phyloP scores from a whole-genome alignment of 345 rosid genomes.

The sweet orange (Citrus sinensis) region DNA sequence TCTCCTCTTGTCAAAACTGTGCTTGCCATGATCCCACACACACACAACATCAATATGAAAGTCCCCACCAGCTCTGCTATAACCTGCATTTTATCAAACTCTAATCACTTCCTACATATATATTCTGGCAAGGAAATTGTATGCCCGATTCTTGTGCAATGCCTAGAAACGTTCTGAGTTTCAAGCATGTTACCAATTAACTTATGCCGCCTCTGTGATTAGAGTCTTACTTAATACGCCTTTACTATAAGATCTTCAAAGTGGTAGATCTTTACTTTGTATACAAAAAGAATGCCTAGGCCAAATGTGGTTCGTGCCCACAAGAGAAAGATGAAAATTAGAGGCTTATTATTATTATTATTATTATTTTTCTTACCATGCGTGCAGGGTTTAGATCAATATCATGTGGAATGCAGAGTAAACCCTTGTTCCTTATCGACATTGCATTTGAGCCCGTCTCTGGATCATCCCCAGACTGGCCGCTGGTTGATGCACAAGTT shows the following conservation, averaged over 20 bases:
- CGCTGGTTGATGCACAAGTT: conserved; percentile 14
- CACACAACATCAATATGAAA: conserved; percentile 70
- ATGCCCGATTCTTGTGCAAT: too few relatives aligned
- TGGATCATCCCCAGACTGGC: conserved; percentile 37
- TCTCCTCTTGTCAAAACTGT: conserved; percentile 49
- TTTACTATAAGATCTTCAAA: too few relatives aligned
- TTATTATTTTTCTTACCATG: conserved; percentile 32
- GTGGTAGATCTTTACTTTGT: too few relatives aligned
- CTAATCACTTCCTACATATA: neutral
- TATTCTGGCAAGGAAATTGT: too few relatives aligned
- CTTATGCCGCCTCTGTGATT: too few relatives aligned
- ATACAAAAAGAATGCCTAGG: too few relatives aligned
- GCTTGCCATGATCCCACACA: conserved; percentile 65
- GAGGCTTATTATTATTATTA: neutral
- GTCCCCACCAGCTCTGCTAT: conserved; percentile 75
- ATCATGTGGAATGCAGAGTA: conserved; percentile 23
- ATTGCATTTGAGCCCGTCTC: conserved; percentile 35
- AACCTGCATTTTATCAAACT: conserved; percentile 37
- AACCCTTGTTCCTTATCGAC: conserved; percentile 16
- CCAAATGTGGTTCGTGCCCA: too few relatives aligned
- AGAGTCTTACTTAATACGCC: too few relatives aligned
- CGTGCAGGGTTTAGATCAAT: conserved; percentile 51
- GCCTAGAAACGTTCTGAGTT: too few relatives aligned
- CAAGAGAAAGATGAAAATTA: neutral
- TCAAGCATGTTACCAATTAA: too few relatives aligned